Evolutionary conservation across 306 rosid genomes (phyloP).

Genomic region (Vigna unguiculata): DNA sequence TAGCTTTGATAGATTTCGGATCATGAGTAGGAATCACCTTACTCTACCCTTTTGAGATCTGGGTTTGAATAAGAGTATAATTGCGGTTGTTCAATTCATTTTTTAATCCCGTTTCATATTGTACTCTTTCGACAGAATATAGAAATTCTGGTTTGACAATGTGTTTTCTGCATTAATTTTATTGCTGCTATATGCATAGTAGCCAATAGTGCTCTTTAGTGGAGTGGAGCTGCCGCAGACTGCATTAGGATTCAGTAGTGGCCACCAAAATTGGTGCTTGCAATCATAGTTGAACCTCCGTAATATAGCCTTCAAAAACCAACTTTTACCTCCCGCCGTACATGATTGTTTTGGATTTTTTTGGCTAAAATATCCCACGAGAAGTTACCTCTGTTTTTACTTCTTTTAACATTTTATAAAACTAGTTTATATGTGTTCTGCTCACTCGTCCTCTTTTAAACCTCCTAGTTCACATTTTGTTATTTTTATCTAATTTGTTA

Average conservation of each 20-base stretch:
- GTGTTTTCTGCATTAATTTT: background rate
- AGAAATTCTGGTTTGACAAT: constrained; percentile 4
- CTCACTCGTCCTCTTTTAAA: background rate
- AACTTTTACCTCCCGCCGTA: background rate
- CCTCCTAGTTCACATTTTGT: background rate
- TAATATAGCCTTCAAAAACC: background rate
- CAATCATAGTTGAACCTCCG: background rate
- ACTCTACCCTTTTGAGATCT: background rate
- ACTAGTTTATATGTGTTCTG: background rate
- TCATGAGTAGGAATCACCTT: background rate
- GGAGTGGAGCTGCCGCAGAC: background rate
- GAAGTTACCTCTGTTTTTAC: background rate
- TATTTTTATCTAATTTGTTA: background rate
- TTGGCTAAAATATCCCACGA: background rate
- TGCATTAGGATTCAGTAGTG: background rate
- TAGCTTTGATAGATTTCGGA: no score
- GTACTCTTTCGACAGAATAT: background rate
- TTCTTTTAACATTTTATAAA: background rate
- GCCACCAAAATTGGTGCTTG: background rate
- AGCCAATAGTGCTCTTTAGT: background rate
- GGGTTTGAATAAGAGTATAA: background rate
- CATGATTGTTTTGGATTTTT: background rate
- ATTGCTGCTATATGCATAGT: background rate
- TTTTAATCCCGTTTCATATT: constrained; percentile 19
- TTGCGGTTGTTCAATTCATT: background rate